These are phyloP conservation scores for Ophiostoma australiae DNA, from an alignment of 2,329 filamentous ascomycete species.

Conservation along the genomic window DNA sequence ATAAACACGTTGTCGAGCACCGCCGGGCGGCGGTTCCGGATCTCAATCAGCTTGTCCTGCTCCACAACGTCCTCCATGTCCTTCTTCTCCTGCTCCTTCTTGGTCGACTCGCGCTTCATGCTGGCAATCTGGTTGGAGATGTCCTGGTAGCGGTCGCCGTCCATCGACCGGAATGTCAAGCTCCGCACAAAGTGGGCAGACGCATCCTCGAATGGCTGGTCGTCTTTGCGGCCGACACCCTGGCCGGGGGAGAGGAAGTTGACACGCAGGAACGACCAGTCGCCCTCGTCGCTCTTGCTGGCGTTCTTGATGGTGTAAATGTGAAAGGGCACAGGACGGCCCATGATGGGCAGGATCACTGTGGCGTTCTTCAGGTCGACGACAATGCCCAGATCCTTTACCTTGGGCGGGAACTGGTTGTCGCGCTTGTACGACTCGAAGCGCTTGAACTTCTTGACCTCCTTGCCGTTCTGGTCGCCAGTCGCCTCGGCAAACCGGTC, in stretches of 20 bases:
- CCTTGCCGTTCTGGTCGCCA: slow-evolving; percentile 77
- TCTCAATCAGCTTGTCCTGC: slow-evolving; percentile 93
- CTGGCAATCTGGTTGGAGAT: slow-evolving; percentile 92
- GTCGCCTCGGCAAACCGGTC: slow-evolving; percentile 81
- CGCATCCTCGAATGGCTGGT: slow-evolving; percentile 95
- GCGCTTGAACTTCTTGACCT: slow-evolving; percentile 96
- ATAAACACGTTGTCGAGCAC: slow-evolving; percentile 94
- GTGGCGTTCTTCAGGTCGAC: slow-evolving; percentile 88
- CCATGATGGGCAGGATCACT: slow-evolving; percentile 93
- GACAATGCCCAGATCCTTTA: slow-evolving; percentile 81
- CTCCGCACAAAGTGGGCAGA: slow-evolving; percentile 94
- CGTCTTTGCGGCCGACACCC: slow-evolving; percentile 93
- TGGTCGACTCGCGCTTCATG: slow-evolving; percentile 86
- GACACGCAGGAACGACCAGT: slow-evolving; percentile 89
- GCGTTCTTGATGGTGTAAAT: slow-evolving; percentile 98
- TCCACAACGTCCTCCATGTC: slow-evolving; percentile 99
- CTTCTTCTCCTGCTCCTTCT: slow-evolving; percentile 97
- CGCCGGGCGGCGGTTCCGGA: slow-evolving; percentile 72
- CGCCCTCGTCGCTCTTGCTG: slow-evolving; percentile 93
- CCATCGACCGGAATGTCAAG: slow-evolving; percentile 87
- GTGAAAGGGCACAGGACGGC: slow-evolving; percentile 93
- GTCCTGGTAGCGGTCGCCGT: slow-evolving; percentile 81
- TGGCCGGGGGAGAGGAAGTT: slow-evolving; percentile 97
- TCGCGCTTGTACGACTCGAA: slow-evolving; percentile 99
- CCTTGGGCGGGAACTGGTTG: slow-evolving; percentile 78